These are phyloP conservation scores for Jaltomata sinuosa DNA, from an alignment of 257 asterid genomes.

Conservation along the genomic window DNA sequence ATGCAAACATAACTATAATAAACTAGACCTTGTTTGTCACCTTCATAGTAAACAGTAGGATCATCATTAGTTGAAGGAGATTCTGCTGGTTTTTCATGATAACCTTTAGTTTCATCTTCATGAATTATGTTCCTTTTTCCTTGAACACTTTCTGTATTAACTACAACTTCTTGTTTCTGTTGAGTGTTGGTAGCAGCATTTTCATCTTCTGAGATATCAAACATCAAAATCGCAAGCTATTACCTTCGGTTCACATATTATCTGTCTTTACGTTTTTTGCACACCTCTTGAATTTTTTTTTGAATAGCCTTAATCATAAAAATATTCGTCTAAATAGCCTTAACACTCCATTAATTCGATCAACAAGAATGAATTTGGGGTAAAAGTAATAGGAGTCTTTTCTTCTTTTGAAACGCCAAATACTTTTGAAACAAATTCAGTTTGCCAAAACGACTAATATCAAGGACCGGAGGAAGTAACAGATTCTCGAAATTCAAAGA, in stretches of 20 bases:
- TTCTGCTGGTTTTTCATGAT: conserved; percentile 11
- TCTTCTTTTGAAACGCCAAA: too few relatives aligned
- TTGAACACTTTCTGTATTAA: not conserved
- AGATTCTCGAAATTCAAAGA: not conserved
- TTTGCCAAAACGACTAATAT: too few relatives aligned
- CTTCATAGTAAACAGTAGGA: not conserved
- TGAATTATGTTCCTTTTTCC: conserved; percentile 19
- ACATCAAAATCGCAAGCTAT: not conserved
- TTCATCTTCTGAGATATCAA: conserved; percentile 21
- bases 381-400: too few relatives aligned
- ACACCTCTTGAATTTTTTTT: not conserved
- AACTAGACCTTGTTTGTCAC: conserved; percentile 26
- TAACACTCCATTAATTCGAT: too few relatives aligned
- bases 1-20: not conserved
- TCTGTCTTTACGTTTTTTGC: not conserved
- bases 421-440: too few relatives aligned
- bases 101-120: conserved; percentile 15
- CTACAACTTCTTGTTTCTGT: conserved; percentile 8
- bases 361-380: too few relatives aligned
- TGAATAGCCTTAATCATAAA: not conserved
- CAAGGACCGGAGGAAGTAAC: not conserved
- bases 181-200: not conserved
- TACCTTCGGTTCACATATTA: not conserved
- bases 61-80: conserved; percentile 1
- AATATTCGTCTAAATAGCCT: too few relatives aligned